A percentile compares a stretch with the other conserved stretches of the same genome.
Evolutionary conservation across 176 grass and related monocot genomes (phyloP).

Genomic region (Poa pratensis): DNA sequence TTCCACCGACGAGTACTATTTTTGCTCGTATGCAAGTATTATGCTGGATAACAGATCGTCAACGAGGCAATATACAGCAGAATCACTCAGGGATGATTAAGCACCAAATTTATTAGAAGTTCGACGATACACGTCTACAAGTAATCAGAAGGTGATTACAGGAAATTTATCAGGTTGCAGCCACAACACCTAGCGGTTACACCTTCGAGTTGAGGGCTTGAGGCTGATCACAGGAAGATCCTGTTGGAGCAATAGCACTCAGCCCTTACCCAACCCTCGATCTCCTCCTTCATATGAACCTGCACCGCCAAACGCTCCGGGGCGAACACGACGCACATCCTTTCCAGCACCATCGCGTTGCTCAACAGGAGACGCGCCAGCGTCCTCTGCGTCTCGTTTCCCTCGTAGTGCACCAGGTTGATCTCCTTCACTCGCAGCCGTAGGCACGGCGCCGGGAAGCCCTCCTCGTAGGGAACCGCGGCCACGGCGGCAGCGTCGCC

Average conservation of each 20-base stretch:
- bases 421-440: not conserved
- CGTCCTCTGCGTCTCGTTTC: slow-evolving; percentile 12
- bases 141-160: no score
- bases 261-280: not conserved
- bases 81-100: no score
- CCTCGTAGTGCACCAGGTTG: slow-evolving; percentile 38
- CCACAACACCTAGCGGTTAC: no score
- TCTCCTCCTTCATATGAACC: not conserved
- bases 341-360: not conserved
- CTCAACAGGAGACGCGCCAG: slow-evolving; percentile 3
- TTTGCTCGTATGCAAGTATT: no score
- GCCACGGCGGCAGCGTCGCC: no score
- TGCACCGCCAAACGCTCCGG: not conserved
- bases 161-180: no score
- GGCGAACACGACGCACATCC: not conserved
- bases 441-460: not conserved
- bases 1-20: no score
- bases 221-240: not conserved
- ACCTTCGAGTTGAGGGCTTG: no score
- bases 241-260: not conserved
- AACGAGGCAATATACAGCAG: no score
- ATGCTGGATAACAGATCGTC: no score
- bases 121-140: no score
- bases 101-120: no score
- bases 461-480: not conserved